Evolutionary conservation across 805 yeast genomes (phyloP).

Genomic region (Hyphopichia homilentoma): DNA sequence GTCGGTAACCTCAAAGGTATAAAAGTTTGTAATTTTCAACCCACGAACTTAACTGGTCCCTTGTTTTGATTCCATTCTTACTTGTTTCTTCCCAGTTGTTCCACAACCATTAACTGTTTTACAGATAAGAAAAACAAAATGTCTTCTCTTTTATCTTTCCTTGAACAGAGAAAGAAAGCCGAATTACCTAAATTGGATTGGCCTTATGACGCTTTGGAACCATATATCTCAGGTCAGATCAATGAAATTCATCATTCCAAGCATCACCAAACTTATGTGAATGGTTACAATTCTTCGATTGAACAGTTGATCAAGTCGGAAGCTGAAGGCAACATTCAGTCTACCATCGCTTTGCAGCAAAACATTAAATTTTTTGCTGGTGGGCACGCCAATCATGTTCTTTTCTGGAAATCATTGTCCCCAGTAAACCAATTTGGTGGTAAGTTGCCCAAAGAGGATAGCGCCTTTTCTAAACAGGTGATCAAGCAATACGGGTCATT

Average conservation of each 20-base stretch:
- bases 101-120: no score
- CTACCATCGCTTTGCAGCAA: constrained; percentile 41
- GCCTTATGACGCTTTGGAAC: constrained; percentile 46
- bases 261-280: constrained; percentile 50
- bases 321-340: constrained; percentile 35
- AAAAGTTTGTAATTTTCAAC: no score
- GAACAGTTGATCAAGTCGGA: constrained; percentile 35
- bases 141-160: constrained; percentile 2
- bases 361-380: constrained; percentile 49
- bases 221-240: constrained; percentile 43
- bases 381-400: constrained; percentile 47
- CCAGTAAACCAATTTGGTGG: constrained; percentile 54
- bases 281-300: constrained; percentile 43
- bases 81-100: no score
- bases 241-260: constrained; percentile 47
- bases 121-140: no score
- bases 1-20: no score
- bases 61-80: no score
- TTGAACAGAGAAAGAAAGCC: constrained; percentile 22
- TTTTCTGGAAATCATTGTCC: constrained; percentile 48
- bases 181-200: constrained; percentile 44
- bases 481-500: constrained; percentile 42
- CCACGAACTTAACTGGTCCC: no score
- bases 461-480: constrained; percentile 36
- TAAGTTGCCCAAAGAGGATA: constrained; percentile 45